Conservation (phyloP, 2,329 filamentous ascomycete species). For the Mycogone perniciosa region DNA sequence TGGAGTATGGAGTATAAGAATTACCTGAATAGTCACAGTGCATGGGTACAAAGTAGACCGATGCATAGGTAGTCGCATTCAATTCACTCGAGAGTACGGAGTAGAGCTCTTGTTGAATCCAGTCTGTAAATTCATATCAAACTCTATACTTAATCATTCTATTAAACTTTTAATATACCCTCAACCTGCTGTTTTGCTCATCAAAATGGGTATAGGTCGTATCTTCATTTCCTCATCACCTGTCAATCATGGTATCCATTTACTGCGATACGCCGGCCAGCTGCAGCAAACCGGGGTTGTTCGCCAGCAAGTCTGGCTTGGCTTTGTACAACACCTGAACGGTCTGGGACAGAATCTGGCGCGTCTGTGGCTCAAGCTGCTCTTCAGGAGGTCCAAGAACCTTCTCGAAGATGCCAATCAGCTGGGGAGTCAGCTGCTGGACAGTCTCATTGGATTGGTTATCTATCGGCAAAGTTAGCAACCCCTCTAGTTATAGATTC, state of each 20-base stretch:
- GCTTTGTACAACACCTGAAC: conserved; percentile 43
- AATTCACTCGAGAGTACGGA: too few relatives aligned
- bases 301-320: conserved; percentile 28
- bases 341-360: conserved; percentile 58
- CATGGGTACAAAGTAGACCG: too few relatives aligned
- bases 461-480: conserved; percentile 38
- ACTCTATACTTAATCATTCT: conserved; percentile 7
- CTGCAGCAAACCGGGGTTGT: conserved; percentile 26
- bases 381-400: conserved; percentile 66
- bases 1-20: too few relatives aligned
- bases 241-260: background rate
- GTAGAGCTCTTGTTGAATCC: background rate
- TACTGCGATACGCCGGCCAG: conserved; percentile 21
- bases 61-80: too few relatives aligned
- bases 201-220: conserved; percentile 12
- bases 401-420: conserved; percentile 66
- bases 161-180: conserved; percentile 9
- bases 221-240: conserved; percentile 14
- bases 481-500: background rate
- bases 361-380: conserved; percentile 67
- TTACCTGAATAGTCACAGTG: too few relatives aligned
- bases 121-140: background rate
- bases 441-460: conserved; percentile 63
- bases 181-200: conserved; percentile 6
- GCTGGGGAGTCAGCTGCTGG: conserved; percentile 60